These are phyloP conservation scores for Daedaleopsis sinensis DNA, from an alignment of 768 basidiomycete species.

Conservation along the genomic window DNA sequence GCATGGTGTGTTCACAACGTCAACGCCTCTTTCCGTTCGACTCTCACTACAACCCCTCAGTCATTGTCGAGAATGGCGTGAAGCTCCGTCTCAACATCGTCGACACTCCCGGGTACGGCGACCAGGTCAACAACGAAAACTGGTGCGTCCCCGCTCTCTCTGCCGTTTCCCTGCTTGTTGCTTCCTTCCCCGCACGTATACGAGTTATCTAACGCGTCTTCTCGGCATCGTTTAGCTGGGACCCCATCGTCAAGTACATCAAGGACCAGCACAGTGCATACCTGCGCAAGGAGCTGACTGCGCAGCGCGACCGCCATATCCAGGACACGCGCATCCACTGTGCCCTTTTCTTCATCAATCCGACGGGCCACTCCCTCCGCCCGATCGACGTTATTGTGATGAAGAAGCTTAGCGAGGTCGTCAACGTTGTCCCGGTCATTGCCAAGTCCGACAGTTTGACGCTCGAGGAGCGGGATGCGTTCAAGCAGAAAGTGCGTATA, in stretches of 20 bases:
- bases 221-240: constrained; percentile 67
- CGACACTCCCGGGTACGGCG: constrained; percentile 98
- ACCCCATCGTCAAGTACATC: constrained; percentile 98
- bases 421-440: constrained; percentile 99
- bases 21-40: background rate
- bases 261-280: constrained; percentile 99
- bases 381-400: constrained; percentile 98
- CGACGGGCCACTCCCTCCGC: constrained; percentile 95
- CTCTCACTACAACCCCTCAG: constrained; percentile 43
- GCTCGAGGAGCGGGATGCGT: constrained; percentile 86
- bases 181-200: constrained; percentile 11
- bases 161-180: background rate
- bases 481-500: constrained; percentile 82
- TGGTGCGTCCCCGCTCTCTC: constrained; percentile 57
- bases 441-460: constrained; percentile 97
- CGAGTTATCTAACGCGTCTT: constrained; percentile 3
- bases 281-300: constrained; percentile 97
- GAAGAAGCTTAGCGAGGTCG: constrained; percentile 98
- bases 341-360: constrained; percentile 97
- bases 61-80: constrained; percentile 96
- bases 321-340: constrained; percentile 99
- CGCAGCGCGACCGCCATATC: constrained; percentile 98
- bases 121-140: constrained; percentile 98
- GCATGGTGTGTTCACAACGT: constrained; percentile 60
- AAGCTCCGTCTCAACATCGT: constrained; percentile 95